Evolutionary conservation across 371 early-diverging fungal genomes (phyloP), one percentile per base, ranked within the genome.

Genomic region (Rhizomucor miehei): DNA sequence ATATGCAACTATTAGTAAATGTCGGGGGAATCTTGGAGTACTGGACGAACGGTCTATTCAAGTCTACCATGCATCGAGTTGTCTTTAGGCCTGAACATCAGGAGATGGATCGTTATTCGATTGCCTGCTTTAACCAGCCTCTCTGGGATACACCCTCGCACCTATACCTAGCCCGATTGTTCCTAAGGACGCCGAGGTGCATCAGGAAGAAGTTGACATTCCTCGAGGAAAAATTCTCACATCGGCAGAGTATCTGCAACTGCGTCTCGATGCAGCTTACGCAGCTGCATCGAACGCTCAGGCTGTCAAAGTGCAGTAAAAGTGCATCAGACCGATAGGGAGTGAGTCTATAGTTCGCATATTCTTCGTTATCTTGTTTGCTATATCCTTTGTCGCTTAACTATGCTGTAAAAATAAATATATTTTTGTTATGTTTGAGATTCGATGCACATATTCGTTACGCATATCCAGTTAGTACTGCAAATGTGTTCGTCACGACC

Each of bases 21-120:
- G 80, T 87, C 25, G 91, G 82, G 1, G 89, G 89, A 55, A 78
- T 65, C 37, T 70, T 78, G 73, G 71, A 78, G 50, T 49, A 64
- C 4, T 91, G 91, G 91, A 88, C 89, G 6, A 76, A 74, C 44
- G 88, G 87, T 0, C 60, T 86, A 24, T 71, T 89, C 38, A 83
- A 79, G 65, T 87, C 87, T 0, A 88, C 86, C 9, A 63, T 74
- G 55, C 90, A 89, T 57, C 82, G 90, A 4, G 89, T 91, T 21
- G 72, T 81, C 25, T 85, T 82, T 62, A 70, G 77, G 16, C 81
- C 78, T 9, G 80, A 80, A 48, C 86, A 80, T 51, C 63, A 70
- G 13, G 62, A 80, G 45, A 52, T 71, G 35, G 81, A 83, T 43
- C 80, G 90, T 14, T 89, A 88, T 44, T 85, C 86, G 12, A 84